These are phyloP conservation scores for Mortierella sp. DNA, from an alignment of 371 early-diverging fungal species.

Conservation along the genomic window DNA sequence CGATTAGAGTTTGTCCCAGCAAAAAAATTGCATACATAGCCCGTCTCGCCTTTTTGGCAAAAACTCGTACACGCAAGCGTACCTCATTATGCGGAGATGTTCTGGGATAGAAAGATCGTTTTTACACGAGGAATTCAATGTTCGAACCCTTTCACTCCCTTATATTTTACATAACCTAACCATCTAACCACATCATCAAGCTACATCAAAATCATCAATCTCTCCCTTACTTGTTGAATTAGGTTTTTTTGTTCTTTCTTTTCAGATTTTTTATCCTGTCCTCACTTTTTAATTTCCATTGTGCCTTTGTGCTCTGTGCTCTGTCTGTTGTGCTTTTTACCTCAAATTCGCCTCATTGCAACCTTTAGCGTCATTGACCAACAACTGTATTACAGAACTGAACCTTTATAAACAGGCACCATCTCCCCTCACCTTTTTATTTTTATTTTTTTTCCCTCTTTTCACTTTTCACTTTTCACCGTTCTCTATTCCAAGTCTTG, in stretches of 20 bases:
- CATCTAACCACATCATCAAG: no score
- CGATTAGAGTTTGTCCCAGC: background rate
- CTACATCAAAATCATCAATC: no score
- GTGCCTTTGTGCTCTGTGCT: conserved; percentile 3
- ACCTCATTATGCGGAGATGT: no score
- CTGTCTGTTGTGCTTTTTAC: conserved; percentile 1
- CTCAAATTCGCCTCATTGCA: background rate
- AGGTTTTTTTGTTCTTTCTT: background rate
- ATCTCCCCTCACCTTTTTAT: background rate
- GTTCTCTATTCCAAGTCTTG: background rate
- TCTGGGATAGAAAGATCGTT: no score
- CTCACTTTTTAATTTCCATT: background rate
- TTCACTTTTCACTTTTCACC: background rate
- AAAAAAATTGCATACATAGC: background rate
- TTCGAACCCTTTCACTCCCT: no score
- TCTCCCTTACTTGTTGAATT: background rate
- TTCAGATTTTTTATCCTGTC: no score
- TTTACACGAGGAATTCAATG: no score
- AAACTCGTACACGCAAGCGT: background rate
- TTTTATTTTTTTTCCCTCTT: background rate
- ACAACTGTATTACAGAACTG: background rate
- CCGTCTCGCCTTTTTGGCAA: background rate
- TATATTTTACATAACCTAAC: no score
- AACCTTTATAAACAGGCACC: background rate
- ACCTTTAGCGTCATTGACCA: background rate